Conservation (phyloP, 352 stramenopile genomes). For the Phytopythium montanum region DNA sequence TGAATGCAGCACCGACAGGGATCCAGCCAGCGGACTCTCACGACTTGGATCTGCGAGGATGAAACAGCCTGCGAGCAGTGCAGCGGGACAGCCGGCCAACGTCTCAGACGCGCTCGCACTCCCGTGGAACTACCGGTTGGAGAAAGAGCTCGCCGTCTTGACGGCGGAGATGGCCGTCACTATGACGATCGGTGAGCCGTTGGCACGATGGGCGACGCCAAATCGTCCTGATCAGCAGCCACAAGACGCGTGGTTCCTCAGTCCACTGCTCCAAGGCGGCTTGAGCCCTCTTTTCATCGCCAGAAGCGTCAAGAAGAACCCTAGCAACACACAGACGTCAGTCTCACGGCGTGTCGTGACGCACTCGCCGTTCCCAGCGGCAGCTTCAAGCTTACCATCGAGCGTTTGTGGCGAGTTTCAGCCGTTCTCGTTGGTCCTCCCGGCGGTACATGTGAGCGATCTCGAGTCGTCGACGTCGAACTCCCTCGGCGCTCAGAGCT, state of each 20-base stretch:
- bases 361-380: slow-evolving; percentile 26
- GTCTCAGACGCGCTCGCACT: slow-evolving; percentile 30
- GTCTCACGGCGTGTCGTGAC: slow-evolving; percentile 14
- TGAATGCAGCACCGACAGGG: not conserved
- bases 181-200: slow-evolving; percentile 36
- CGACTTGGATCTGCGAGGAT: not conserved
- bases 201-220: slow-evolving; percentile 9
- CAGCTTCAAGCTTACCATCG: not conserved
- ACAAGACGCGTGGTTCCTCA: slow-evolving; percentile 14
- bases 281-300: slow-evolving; percentile 14
- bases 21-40: not conserved
- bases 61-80: slow-evolving; percentile 1
- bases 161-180: slow-evolving; percentile 52
- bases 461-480: not conserved
- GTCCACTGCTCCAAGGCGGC: slow-evolving; percentile 27
- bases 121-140: slow-evolving; percentile 51
- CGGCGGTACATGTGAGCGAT: slow-evolving; percentile 8
- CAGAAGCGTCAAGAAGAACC: slow-evolving; percentile 11
- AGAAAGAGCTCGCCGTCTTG: slow-evolving; percentile 63
- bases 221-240: not conserved
- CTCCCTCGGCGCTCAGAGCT: not conserved
- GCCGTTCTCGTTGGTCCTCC: slow-evolving; percentile 38
- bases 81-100: slow-evolving; percentile 10
- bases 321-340: not conserved
- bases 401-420: slow-evolving; percentile 5